Conservation (phyloP, 2,329 filamentous ascomycete species). For the Sphaerulina musiva region DNA sequence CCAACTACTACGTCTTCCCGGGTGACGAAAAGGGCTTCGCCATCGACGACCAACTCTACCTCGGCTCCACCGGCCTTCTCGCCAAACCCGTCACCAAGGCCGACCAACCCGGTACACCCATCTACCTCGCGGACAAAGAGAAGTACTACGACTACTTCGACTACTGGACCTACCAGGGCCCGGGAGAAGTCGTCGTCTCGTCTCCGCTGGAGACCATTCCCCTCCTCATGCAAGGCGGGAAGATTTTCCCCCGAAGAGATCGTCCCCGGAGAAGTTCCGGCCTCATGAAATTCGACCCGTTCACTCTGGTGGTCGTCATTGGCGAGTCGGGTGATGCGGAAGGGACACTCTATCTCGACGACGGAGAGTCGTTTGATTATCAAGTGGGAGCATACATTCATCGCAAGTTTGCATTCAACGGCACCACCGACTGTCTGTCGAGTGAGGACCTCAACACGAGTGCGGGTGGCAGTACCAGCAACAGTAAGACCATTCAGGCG, state of each 20-base stretch:
- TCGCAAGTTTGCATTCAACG: conserved; percentile 64
- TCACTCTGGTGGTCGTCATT: conserved; percentile 77
- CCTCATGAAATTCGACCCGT: conserved; percentile 90
- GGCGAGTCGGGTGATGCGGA: conserved; percentile 63
- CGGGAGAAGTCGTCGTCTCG: conserved; percentile 64
- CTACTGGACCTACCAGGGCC: conserved; percentile 66
- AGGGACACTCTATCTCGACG: conserved; percentile 83
- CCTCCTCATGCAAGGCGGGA: conserved; percentile 83
- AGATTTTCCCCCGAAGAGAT: conserved; percentile 86
- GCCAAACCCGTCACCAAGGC: conserved; percentile 82
- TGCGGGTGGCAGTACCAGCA: conserved; percentile 35
- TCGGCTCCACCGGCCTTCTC: conserved; percentile 83
- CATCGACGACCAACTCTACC: conserved; percentile 87
- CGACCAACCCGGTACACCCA: conserved; percentile 62
- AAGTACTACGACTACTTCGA: conserved; percentile 95
- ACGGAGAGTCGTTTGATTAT: conserved; percentile 88
- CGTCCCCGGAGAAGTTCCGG: conserved; percentile 75
- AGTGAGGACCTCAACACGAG: conserved; percentile 54
- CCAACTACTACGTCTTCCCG: conserved; percentile 90
- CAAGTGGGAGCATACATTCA: conserved; percentile 82
- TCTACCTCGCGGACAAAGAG: conserved; percentile 85
- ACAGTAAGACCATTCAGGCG: conserved; percentile 56
- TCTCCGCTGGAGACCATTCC: conserved; percentile 83
- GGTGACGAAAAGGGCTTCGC: conserved; percentile 78
- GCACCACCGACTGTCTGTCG: conserved; percentile 51